Evolutionary conservation across 148 eudicot species (phyloP).

Genomic region (Silene uniflora): DNA sequence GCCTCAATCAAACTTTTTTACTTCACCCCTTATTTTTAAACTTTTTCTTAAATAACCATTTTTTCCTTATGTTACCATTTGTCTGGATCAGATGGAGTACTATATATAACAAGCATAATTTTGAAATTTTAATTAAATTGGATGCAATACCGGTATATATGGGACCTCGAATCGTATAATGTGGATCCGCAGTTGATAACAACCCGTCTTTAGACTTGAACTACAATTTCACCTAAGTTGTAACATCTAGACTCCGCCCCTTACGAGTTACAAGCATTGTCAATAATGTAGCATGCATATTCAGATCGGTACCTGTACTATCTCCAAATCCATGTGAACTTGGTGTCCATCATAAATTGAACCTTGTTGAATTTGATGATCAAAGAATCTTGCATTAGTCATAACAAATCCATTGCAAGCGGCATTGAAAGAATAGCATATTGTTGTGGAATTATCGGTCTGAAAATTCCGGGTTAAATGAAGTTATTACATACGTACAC

Average conservation of each 20-base stretch:
- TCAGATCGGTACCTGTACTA: background rate
- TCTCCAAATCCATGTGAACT: background rate
- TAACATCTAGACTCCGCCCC: background rate
- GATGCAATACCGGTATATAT: too few relatives aligned
- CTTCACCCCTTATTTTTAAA: too few relatives aligned
- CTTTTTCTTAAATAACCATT: too few relatives aligned
- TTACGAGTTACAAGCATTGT: background rate
- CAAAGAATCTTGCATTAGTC: background rate
- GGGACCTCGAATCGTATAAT: too few relatives aligned
- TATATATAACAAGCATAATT: too few relatives aligned
- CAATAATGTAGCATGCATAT: background rate
- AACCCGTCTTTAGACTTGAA: background rate
- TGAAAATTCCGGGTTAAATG: background rate
- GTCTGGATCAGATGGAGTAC: too few relatives aligned
- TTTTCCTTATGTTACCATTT: too few relatives aligned
- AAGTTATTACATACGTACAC: background rate
- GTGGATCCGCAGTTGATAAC: too few relatives aligned
- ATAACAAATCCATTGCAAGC: background rate
- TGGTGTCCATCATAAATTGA: background rate
- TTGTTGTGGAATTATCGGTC: background rate
- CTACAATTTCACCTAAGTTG: too few relatives aligned
- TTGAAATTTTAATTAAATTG: too few relatives aligned
- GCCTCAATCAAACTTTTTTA: too few relatives aligned
- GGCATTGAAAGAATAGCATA: background rate
- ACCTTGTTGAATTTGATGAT: background rate